Base-by-base conservation (phyloP, 345 rosid species). In the Euphorbia lathyris region DNA sequence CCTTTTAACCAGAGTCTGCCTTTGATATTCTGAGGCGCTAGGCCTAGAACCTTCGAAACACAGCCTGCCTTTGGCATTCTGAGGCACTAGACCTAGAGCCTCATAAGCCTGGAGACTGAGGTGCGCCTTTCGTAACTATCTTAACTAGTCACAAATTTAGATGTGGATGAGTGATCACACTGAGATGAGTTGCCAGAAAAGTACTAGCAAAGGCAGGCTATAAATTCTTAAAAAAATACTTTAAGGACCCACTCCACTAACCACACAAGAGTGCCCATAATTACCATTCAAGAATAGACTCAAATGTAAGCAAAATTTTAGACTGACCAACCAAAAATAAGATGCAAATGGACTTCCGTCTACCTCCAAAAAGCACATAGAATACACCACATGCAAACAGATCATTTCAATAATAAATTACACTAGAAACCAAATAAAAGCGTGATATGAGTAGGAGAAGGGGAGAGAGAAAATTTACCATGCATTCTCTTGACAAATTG, bases 401-500 rank as follows among this genome's bases (percentile, higher is more conserved):
- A 43, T 23, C 20, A n/a, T 47, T 23, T 22, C 17, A 25, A 3
- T 27, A 20, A 63, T 17, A 34, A 47, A 40, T 29, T 50, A 29
- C 20, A 52, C 70, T 12, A 52, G 50, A 34, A n/a, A 67, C 19
- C 20, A 53, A 29, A 13, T 20, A 23, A n/a, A 62, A 36, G 11
- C 22, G 22, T 7, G 19, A 50, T 20, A 13, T 9, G 55, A 42
- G 7, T 22, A 22, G 27, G 58, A 19, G 56, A 6, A 4, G 12
- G 27, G 16, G 20, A 62, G 62, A 70, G 42, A 60, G 38, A 45
- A 29, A 58, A 29, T 7, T 76, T 83, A 94, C 97, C 98, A 64
- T 94, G 98, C 87, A 94, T 85, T 76, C 86, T 87, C 79, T 87
- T 90, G 79, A 91, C 87, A 70, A 94, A 91, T 4, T 71, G 82